Base-by-base conservation (phyloP, 2,329 filamentous ascomycete species). In the Colletotrichum orbiculare region DNA sequence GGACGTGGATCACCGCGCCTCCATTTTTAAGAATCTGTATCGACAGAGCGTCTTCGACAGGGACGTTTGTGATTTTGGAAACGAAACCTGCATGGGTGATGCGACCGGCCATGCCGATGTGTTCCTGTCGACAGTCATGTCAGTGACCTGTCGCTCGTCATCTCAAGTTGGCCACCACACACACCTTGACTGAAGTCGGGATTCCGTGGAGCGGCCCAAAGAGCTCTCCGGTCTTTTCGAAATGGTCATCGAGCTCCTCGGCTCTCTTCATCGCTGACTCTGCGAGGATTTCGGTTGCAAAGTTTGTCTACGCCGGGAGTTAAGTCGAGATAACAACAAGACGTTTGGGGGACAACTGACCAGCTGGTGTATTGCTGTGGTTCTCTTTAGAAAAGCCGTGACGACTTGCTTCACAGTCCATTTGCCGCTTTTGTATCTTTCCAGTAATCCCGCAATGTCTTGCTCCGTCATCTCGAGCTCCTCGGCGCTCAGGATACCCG, bases 151-250 rank as follows among this genome's bases (percentile, higher is more conserved):
- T 25, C 1, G 41, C 1, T 8, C 25, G 25, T 39, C 12, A 17
- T 8, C 2, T 3, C 7, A 6, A 6, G 25, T 13, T 9, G 11
- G 90, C 76, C 65, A 91, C 83, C 78, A 91, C 89, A 71, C 89
- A 88, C 76, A 92, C 90, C 72, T 93, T 93, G 46, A 93, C 81
- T 0, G 88, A 88, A 37, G 89, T 75, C 1, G 87, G 87, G 1
- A 90, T 79, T 62, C 73, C 91, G 73, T 93, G 90, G 1, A 93
- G 80, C 2, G 90, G 89, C 0, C 91, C 91, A 0, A 79, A 34
- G 0, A 79, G 74, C 45, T 83, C 76, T 11, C 83, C 81, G 1
- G 81, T 82, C 35, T 70, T 69, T 13, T 76, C 73, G 2, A 86
- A 69, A 62, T 86, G 74, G 12, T 77, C 76, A 70, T 90, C 88